Evolutionary conservation across 805 yeast species (phyloP), one percentile per base, ranked within the genome.

Genomic region (Teunomyces atbi): DNA sequence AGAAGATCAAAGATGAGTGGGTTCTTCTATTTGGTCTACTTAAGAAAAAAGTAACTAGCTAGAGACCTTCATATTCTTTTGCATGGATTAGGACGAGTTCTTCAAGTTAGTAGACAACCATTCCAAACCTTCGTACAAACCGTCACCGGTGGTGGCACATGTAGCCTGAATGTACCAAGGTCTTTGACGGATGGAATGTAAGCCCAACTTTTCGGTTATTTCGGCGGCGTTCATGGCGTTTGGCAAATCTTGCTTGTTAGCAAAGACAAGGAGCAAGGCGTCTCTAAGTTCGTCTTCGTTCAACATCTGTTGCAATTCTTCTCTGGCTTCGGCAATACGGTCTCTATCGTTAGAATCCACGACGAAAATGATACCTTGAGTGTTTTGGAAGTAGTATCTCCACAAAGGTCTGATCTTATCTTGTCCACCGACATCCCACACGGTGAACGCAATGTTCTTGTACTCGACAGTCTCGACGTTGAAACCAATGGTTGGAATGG

Each of bases 131-230:
- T 65, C 70, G 55, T 65, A 65, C 51, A 65, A 62, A 37, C 68
- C 68, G 52, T 64, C 68, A 50, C 68, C 99, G 53, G 98, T 88
- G 58, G 97, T 92, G 59, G 99, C 99, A 78, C 98, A 91, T 55
- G 98, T 89, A 59, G 99, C 89, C 78, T 92, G 97, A 70, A 94
- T 92, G 78, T 87, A 92, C 99, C 99, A 94, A 65, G 96, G 96
- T 77, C 98, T 89, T 79, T 91, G 96, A 80, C 96, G 87, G 71
- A 94, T 86, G 46, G 97, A 89, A 73, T 91, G 73, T 59, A 68
- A 68, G 43, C 73, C 73, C 57, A 69, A 66, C 60, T 68, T 69
- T 55, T 69, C 74, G 45, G 73, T 68, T 52, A 69, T 67, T 55
- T 68, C 74, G 37, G 73, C 72, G 34, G 73, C 74, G 58, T 66